Percentiles rank a stretch among this genome's conserved stretches.
Conservation (phyloP, 306 rosid species). For the Mimosa bimucronata region DNA sequence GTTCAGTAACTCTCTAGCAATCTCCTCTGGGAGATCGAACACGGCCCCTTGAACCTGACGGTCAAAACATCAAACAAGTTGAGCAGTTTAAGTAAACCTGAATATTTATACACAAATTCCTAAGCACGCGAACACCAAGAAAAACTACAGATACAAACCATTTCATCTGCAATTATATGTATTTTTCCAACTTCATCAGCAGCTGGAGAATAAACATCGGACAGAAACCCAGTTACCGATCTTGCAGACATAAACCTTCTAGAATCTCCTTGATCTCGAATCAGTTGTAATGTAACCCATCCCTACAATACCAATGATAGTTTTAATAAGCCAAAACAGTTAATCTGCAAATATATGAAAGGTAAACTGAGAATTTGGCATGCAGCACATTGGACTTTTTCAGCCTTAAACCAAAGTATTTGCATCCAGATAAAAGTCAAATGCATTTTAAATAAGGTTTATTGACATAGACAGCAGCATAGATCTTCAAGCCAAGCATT, state of each 20-base stretch:
- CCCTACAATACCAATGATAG: slow-evolving; percentile 65
- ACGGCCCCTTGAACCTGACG: slow-evolving; percentile 94
- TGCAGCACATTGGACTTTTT: background rate
- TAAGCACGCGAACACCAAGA: slow-evolving; percentile 15
- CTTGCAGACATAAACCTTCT: slow-evolving; percentile 86
- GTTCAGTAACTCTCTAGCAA: slow-evolving; percentile 82
- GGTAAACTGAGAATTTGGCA: slow-evolving; percentile 15
- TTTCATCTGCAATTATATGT: slow-evolving; percentile 87
- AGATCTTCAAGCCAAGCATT: slow-evolving; percentile 27
- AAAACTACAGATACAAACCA: slow-evolving; percentile 56
- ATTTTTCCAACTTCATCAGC: slow-evolving; percentile 97
- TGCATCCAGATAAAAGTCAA: background rate
- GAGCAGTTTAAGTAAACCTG: slow-evolving; percentile 12
- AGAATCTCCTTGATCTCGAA: slow-evolving; percentile 66
- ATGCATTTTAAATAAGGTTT: background rate
- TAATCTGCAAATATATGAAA: background rate
- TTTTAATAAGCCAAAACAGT: slow-evolving; percentile 35
- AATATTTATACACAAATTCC: slow-evolving; percentile 15
- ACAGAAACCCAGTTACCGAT: slow-evolving; percentile 93
- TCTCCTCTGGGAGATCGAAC: slow-evolving; percentile 95
- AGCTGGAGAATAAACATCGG: slow-evolving; percentile 86
- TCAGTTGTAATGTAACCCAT: slow-evolving; percentile 86
- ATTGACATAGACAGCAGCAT: background rate
- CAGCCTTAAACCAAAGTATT: background rate
- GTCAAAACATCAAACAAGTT: slow-evolving; percentile 39